Evolutionary conservation across 2,329 filamentous ascomycete species (phyloP).

Genomic region (Pseudocercospora pini-densiflorae): DNA sequence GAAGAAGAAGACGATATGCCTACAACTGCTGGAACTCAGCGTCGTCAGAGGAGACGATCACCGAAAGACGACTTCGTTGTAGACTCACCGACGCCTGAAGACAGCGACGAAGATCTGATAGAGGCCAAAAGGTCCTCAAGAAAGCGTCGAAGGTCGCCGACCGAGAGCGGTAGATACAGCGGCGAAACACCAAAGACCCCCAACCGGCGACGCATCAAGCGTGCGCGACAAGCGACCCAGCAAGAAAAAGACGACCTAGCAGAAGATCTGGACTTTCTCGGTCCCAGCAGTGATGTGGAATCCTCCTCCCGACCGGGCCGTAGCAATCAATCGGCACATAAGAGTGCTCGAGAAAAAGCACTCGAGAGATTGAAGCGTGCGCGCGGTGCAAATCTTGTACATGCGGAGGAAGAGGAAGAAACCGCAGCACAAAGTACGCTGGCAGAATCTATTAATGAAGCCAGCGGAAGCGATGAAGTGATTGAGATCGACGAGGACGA

Average conservation of each 20-base stretch:
- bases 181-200: conserved; percentile 35
- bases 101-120: conserved; percentile 39
- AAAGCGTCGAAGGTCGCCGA: conserved; percentile 23
- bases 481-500: conserved; percentile 56
- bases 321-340: conserved; percentile 36
- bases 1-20: conserved; percentile 39
- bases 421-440: conserved; percentile 36
- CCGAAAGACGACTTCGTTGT: conserved; percentile 34
- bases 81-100: conserved; percentile 27
- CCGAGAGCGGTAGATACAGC: conserved; percentile 30
- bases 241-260: conserved; percentile 49
- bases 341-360: conserved; percentile 47
- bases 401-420: conserved; percentile 30
- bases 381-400: conserved; percentile 32
- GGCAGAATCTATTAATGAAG: conserved; percentile 35
- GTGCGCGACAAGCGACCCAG: conserved; percentile 31
- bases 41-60: conserved; percentile 23
- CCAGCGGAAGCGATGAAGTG: conserved; percentile 48
- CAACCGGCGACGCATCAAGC: conserved; percentile 28
- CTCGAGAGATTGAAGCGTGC: conserved; percentile 50
- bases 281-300: conserved; percentile 39
- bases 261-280: conserved; percentile 52
- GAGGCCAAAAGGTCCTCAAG: conserved; percentile 23
- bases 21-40: conserved; percentile 34
- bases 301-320: conserved; percentile 30